Base-by-base conservation (phyloP, 805 yeast genomes). In the Candida ascalaphidarum region DNA sequence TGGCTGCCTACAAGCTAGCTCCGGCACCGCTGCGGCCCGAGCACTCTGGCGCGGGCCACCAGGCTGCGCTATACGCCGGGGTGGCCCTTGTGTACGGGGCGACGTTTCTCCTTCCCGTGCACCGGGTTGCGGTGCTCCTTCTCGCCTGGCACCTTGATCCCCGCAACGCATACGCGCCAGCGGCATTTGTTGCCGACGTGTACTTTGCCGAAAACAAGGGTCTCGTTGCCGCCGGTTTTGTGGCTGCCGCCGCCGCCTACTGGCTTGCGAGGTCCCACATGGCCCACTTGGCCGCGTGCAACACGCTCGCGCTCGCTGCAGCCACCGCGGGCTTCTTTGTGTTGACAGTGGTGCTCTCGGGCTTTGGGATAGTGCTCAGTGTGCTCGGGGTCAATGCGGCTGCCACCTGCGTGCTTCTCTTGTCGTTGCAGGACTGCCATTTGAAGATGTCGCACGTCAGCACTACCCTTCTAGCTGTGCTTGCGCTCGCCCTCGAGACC, bases 141-240 rank as follows among this genome's bases (percentile, higher is more conserved):
- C 37, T 58, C 22, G 58, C 61, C 10, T 35, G 56, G 12, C 56
- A 48, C 32, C 31, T 55, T 30, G 47, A 48, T 30, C 40, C 33
- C 7, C 44, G 45, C 44, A 58, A 57, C 27, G 28, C 48, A n/a
- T 52, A 48, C 34, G 50, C 62, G 7, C 41, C 48, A n/a, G 14
- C 48, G 14, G 46, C 50, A 16, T 41, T 55, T 19, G 17, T 52
- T 3, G 39, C 40, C 16, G 63, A 58, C 27, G n/a, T n/a, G n/a
- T n/a, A n/a, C n/a, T n/a, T n/a, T n/a, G n/a, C n/a, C n/a, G n/a
- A n/a, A n/a, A n/a, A n/a, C n/a, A 67, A 59, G 36, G 48, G 52
- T 36, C 43, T 58, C 27, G 27, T 24, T 15, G 29, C 25, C 5
- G 14, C 24, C 5, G 15, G 24, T 11, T 24, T 30, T 2, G 24